Evolutionary conservation across 176 grass and related monocot species (phyloP).

Genomic region (Zoysia japonica): DNA sequence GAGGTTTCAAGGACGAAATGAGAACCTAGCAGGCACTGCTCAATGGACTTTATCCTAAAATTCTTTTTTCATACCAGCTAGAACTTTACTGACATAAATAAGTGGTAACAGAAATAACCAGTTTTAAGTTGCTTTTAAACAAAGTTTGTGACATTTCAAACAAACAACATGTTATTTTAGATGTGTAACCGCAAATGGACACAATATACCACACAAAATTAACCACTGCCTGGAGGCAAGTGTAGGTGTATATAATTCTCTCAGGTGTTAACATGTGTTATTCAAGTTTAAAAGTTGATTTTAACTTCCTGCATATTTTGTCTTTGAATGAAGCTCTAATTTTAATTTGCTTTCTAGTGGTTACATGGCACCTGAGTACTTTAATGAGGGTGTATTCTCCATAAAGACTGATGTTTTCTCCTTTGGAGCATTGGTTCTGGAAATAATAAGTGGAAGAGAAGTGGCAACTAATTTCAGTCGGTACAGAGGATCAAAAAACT

Average conservation of each 20-base stretch:
- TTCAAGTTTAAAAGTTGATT: background rate
- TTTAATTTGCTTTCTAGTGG: too few relatives aligned
- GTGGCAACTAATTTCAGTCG: background rate
- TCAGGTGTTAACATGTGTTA: background rate
- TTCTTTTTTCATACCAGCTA: too few relatives aligned
- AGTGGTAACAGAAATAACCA: too few relatives aligned
- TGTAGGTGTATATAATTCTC: background rate
- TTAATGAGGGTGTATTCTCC: constrained; percentile 22
- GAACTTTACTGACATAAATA: too few relatives aligned
- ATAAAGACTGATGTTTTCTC: constrained; percentile 51
- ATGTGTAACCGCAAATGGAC: too few relatives aligned
- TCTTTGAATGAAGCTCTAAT: too few relatives aligned
- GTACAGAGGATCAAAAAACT: constrained; percentile 15
- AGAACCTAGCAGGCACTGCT: background rate
- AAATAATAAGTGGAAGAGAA: constrained; percentile 42
- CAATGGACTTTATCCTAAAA: too few relatives aligned
- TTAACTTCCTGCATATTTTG: too few relatives aligned
- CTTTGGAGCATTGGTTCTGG: constrained; percentile 44
- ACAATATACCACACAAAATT: background rate
- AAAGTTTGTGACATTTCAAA: background rate
- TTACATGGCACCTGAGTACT: constrained; percentile 37
- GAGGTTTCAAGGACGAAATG: background rate
- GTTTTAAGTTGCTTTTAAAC: background rate
- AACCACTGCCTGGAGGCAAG: background rate
- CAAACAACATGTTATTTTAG: background rate